phyloP scores from a whole-genome alignment of 1,284 basidiomycete species.

The Heliocybe sulcata region DNA sequence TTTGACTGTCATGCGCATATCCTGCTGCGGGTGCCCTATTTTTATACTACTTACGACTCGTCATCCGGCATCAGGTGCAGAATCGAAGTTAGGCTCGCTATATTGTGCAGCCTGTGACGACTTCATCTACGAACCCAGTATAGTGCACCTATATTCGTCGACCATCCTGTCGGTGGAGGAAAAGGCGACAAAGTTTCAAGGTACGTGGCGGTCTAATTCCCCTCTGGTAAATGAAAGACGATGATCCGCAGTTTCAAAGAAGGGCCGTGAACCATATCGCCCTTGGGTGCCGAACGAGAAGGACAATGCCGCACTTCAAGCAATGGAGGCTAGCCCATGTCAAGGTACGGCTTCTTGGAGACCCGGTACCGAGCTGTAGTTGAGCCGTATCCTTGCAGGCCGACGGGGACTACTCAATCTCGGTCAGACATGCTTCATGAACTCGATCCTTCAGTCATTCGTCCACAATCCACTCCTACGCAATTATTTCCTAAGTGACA shows the following conservation, averaged over 20 bases:
- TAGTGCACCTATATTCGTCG: conserved; percentile 31
- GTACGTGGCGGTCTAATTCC: conserved; percentile 16
- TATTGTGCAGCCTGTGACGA: conserved; percentile 56
- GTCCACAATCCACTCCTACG: conserved; percentile 88
- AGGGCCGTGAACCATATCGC: conserved; percentile 33
- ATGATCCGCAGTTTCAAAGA: conserved; percentile 27
- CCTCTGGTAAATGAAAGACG: background rate
- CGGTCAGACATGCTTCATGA: conserved; percentile 94
- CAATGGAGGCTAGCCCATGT: conserved; percentile 41
- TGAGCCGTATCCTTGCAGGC: conserved; percentile 31
- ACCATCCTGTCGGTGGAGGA: conserved; percentile 42
- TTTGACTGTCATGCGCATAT: background rate
- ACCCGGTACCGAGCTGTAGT: conserved; percentile 4
- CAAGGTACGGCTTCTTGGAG: conserved; percentile 38
- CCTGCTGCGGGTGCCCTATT: conserved; percentile 6
- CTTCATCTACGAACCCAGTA: conserved; percentile 40
- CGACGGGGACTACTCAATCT: conserved; percentile 88
- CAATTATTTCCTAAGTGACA: conserved; percentile 87
- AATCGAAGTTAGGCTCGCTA: conserved; percentile 48
- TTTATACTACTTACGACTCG: conserved; percentile 2
- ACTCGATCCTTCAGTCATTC: conserved; percentile 89
- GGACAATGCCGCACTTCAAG: conserved; percentile 29
- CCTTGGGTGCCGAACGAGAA: conserved; percentile 33
- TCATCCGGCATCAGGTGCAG: conserved; percentile 35
- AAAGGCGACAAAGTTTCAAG: conserved; percentile 38